A percentile compares a stretch with the other conserved stretches of the same genome.
Evolutionary conservation across 2,329 filamentous ascomycete genomes (phyloP).

Genomic region (Cladophialophora chaetospira): DNA sequence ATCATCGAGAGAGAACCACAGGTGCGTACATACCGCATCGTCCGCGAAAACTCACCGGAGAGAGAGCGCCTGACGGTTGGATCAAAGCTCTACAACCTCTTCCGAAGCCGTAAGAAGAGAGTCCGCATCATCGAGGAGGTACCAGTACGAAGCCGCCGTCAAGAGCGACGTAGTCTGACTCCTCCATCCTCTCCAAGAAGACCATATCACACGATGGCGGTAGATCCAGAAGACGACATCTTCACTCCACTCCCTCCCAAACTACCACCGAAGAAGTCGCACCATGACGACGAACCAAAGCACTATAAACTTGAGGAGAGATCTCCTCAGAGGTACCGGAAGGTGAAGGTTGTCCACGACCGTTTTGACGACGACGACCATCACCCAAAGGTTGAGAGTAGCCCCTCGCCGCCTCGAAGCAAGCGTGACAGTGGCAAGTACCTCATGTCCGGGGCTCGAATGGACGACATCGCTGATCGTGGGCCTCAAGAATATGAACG

Average conservation of each 20-base stretch:
- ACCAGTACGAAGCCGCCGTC: conserved; percentile 25
- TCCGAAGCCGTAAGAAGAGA: conserved; percentile 22
- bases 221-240: conserved; percentile 19
- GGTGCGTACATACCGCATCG: conserved; percentile 27
- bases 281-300: conserved; percentile 8
- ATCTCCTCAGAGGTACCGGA: conserved; percentile 15
- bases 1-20: conserved; percentile 26
- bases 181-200: conserved; percentile 21
- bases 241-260: conserved; percentile 25
- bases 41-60: conserved; percentile 12
- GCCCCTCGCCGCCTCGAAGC: conserved; percentile 16
- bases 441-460: conserved; percentile 6
- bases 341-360: conserved; percentile 20
- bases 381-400: conserved; percentile 25
- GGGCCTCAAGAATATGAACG: conserved; percentile 19
- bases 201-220: conserved; percentile 24
- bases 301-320: conserved; percentile 13
- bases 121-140: conserved; percentile 28
- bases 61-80: conserved; percentile 22
- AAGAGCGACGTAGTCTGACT: conserved; percentile 15
- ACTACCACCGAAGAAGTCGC: conserved; percentile 20
- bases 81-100: conserved; percentile 28
- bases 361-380: conserved; percentile 19
- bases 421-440: conserved; percentile 28
- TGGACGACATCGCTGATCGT: conserved; percentile 1